Percentiles rank a stretch among this genome's conserved stretches.
phyloP scores from a whole-genome alignment of 257 asterid genomes.

The Nicotiana paniculata region DNA sequence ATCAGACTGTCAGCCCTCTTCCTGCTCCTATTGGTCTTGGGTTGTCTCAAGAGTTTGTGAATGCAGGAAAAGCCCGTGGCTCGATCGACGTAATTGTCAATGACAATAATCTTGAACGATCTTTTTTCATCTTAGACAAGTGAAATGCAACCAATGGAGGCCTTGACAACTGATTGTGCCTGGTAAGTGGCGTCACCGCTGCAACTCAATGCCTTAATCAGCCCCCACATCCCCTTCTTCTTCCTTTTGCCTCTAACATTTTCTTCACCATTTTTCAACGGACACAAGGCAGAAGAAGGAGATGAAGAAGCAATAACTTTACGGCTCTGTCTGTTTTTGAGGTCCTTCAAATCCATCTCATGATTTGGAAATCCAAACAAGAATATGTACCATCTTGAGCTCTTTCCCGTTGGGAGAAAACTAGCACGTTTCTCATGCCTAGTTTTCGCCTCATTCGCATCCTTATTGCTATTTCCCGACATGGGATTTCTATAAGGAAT shows the following conservation, averaged over 20 bases:
- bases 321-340: constrained; percentile 55
- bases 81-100: too few species aligned
- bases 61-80: too few species aligned
- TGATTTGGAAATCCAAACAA: constrained; percentile 40
- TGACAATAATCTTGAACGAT: too few species aligned
- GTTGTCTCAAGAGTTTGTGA: too few species aligned
- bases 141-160: constrained; percentile 14
- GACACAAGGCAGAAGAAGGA: too few species aligned
- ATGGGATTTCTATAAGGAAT: constrained; percentile 30
- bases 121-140: neutral
- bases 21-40: too few species aligned
- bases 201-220: constrained; percentile 59
- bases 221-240: constrained; percentile 25
- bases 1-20: too few species aligned
- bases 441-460: too few species aligned
- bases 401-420: neutral
- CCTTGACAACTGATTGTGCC: constrained; percentile 16
- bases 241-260: constrained; percentile 1
- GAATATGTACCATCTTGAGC: too few species aligned
- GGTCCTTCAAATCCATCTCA: constrained; percentile 43
- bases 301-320: constrained; percentile 4
- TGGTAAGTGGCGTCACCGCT: constrained; percentile 22
- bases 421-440: neutral
- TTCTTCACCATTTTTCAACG: too few species aligned
- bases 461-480: neutral